phyloP scores from a whole-genome alignment of 176 grass and related monocot species.

The Dactylis glomerata region DNA sequence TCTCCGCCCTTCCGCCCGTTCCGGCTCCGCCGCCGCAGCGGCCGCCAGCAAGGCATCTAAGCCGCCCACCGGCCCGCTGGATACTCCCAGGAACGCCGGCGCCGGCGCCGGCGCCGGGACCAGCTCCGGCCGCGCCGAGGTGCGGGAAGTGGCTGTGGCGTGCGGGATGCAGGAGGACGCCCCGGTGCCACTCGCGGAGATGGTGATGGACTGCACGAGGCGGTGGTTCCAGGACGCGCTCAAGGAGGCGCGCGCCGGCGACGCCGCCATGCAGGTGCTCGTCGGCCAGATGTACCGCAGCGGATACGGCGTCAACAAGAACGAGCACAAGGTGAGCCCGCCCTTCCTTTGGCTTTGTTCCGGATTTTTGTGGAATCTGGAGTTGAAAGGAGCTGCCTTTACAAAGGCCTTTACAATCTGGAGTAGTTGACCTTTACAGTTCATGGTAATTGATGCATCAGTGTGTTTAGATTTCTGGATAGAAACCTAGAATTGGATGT shows the following conservation, averaged over 20 bases:
- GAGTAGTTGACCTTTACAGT: neutral
- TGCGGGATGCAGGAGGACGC: constrained; percentile 41
- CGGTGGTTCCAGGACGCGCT: constrained; percentile 96
- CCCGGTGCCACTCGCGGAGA: constrained; percentile 61
- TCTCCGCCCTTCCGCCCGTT: constrained; percentile 36
- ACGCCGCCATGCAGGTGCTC: constrained; percentile 84
- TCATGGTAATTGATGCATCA: constrained; percentile 11
- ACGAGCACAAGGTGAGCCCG: constrained; percentile 72
- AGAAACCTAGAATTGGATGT: constrained; percentile 7
- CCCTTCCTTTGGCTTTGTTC: neutral
- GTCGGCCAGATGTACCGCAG: constrained; percentile 97
- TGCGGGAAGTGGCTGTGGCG: constrained; percentile 40
- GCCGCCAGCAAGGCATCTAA: constrained; percentile 31
- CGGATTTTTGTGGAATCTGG: neutral
- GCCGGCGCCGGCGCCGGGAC: constrained; percentile 28
- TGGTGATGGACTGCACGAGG: constrained; percentile 72
- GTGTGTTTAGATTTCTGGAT: neutral
- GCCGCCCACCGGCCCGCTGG: constrained; percentile 23
- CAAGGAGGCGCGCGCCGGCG: constrained; percentile 78
- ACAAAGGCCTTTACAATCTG: neutral
- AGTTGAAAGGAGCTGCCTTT: neutral
- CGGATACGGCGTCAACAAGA: constrained; percentile 79
- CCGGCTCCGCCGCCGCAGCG: neutral
- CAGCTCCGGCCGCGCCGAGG: constrained; percentile 23
- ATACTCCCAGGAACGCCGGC: constrained; percentile 43